Base-by-base conservation (phyloP, 129 eudicot species). In the Heracleum sosnowskyi region DNA sequence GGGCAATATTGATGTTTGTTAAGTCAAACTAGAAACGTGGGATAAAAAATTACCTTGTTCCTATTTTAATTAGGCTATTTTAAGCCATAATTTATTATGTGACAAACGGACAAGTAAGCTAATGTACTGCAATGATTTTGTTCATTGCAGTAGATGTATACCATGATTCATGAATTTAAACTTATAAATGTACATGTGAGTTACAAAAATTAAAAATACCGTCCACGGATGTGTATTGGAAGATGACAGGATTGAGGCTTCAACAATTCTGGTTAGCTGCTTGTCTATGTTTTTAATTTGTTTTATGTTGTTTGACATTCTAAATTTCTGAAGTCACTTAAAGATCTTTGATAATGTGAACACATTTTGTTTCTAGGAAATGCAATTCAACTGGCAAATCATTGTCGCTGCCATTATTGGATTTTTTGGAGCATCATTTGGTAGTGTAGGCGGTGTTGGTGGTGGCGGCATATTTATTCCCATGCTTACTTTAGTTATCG, bases 371-470 rank as follows among this genome's bases (percentile, higher is more conserved):
- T 81, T 33, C 62, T 90, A 94, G 98, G 97, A 91, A 45, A 77
- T 93, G 90, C 70, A 88, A 81, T 85, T 91, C 77, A 91, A 86
- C 53, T 93, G 96, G 96, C 47, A 78, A 88, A 86, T 93, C 39
- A 68, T 91, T 77, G 73, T 89, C 46, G 97, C 97, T 66, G 79
- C 86, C 82, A 29, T 93, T 24, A 89, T 44, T 83, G 97, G 96
- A 84, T 93, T 91, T 84, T 83, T 84, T 72, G 98, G 98, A 78
- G 97, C 97, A 24, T 91, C 97, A 74, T 93, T 91, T 86, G 98
- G 98, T 73, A 93, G 98, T 78, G 97, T 93, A 57, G 98, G 98
- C 49, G 98, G 98, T 63, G 96, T 93, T 74, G 97, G 98, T 11
- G 98, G 97, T 33, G 97, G 97, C 29, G 98, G 97, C 74, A 91